A percentile compares a stretch with the other conserved stretches of the same genome.
Conservation (phyloP, 805 yeast species). For the Teunomyces aglyptinius region DNA sequence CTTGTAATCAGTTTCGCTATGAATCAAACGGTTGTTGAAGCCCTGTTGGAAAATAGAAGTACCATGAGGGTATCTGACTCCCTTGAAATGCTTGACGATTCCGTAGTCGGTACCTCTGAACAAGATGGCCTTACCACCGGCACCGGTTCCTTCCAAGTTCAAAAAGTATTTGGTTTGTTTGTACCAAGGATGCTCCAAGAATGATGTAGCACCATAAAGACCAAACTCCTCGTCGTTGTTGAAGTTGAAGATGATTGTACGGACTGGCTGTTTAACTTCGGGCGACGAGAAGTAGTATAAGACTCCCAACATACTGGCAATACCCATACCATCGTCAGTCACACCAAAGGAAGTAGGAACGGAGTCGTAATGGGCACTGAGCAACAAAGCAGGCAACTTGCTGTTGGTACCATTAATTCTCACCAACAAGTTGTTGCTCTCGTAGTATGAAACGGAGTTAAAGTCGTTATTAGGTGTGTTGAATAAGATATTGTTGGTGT, state of each 20-base stretch:
- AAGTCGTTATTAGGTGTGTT: constrained; percentile 42
- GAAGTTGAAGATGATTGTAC: constrained; percentile 79
- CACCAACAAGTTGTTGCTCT: constrained; percentile 77
- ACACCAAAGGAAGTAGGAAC: constrained; percentile 87
- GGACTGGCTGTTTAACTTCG: constrained; percentile 50
- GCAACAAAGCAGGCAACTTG: constrained; percentile 59
- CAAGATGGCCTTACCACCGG: constrained; percentile 80
- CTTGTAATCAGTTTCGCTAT: constrained; percentile 83
- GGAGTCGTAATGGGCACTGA: constrained; percentile 87
- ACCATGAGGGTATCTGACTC: constrained; percentile 70
- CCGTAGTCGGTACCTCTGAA: constrained; percentile 83
- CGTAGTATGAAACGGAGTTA: constrained; percentile 66
- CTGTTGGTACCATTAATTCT: constrained; percentile 65
- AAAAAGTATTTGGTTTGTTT: constrained; percentile 59
- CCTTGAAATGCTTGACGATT: constrained; percentile 54
- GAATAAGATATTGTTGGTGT: constrained; percentile 48
- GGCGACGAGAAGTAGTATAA: constrained; percentile 44
- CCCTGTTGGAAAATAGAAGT: constrained; percentile 83
- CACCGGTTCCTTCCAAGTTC: constrained; percentile 90
- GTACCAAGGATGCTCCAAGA: constrained; percentile 72
- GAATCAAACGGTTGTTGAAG: constrained; percentile 66
- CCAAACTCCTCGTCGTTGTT: constrained; percentile 92
- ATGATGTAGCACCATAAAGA: constrained; percentile 73
- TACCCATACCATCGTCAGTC: constrained; percentile 91
- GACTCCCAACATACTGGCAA: constrained; percentile 75